Conservation (phyloP, 2,329 filamentous ascomycete species). For the Phyllosticta citrichinensis region DNA sequence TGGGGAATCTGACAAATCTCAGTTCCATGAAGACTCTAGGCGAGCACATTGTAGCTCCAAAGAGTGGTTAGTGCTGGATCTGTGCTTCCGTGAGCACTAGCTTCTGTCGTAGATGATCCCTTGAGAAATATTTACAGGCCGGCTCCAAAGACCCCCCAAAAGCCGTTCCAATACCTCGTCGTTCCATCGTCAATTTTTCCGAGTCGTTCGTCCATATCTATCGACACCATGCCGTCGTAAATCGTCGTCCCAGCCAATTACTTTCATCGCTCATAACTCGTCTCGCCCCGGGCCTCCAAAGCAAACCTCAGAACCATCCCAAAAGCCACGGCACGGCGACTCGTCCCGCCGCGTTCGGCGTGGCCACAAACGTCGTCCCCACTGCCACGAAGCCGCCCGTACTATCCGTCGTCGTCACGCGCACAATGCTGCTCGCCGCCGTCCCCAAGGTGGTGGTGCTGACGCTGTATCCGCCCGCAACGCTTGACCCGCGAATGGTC, state of each 20-base stretch:
- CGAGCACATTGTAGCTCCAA: no score
- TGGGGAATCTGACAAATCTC: no score
- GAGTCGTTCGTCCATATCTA: neutral
- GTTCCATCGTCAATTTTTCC: neutral
- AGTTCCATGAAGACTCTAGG: no score
- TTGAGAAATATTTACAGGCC: neutral
- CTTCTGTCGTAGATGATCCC: neutral
- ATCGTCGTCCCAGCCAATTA: neutral
- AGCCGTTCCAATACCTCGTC: neutral
- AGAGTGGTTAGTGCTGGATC: neutral
- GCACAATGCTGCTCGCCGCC: neutral
- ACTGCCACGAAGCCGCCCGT: conserved; percentile 6
- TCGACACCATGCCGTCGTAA: neutral
- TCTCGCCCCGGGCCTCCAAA: neutral
- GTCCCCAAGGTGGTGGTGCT: neutral
- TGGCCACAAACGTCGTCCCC: conserved; percentile 8
- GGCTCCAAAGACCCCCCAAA: neutral
- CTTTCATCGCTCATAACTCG: neutral
- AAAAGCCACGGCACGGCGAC: conserved; percentile 2
- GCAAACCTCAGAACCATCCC: neutral
- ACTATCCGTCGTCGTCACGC: neutral
- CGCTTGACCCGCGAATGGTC: conserved; percentile 26
- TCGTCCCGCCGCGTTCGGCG: conserved; percentile 8
- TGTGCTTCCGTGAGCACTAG: neutral
- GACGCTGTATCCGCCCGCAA: neutral